Conservation (phyloP, 148 eudicot species). For the Drosera capensis region DNA sequence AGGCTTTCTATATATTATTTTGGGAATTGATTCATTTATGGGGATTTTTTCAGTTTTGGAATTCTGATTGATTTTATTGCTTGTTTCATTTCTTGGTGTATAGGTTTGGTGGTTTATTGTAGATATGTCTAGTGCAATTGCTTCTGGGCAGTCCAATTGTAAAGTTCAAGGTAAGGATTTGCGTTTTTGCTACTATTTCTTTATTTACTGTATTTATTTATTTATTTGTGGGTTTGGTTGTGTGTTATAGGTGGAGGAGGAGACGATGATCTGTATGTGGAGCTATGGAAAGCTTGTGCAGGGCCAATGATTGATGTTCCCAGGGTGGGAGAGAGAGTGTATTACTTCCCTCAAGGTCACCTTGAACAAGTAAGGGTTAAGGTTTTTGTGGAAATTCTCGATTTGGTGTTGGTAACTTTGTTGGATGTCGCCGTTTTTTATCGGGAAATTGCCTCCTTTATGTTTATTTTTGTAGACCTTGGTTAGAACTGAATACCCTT, state of each 20-base stretch:
- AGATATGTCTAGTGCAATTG: constrained; percentile 7
- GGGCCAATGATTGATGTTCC: constrained; percentile 88
- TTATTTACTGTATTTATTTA: not conserved
- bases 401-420: constrained; percentile 1
- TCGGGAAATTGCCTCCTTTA: not conserved
- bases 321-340: constrained; percentile 40
- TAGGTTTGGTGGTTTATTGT: not conserved
- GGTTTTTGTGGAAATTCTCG: not conserved
- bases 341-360: constrained; percentile 91
- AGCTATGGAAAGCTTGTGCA: constrained; percentile 92
- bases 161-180: constrained; percentile 18
- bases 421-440: not conserved
- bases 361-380: constrained; percentile 63
- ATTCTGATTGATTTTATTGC: too few species aligned
- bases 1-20: too few species aligned
- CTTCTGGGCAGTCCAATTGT: constrained; percentile 28
- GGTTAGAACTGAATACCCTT: not conserved
- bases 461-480: not conserved
- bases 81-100: too few species aligned
- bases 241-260: constrained; percentile 19
- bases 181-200: constrained; percentile 2
- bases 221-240: not conserved
- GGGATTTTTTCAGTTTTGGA: too few species aligned
- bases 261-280: constrained; percentile 35
- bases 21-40: too few species aligned